Evolutionary conservation across 768 basidiomycete species (phyloP), one percentile per base, ranked within the genome.

Genomic region (Pleurotus ostreatus): DNA sequence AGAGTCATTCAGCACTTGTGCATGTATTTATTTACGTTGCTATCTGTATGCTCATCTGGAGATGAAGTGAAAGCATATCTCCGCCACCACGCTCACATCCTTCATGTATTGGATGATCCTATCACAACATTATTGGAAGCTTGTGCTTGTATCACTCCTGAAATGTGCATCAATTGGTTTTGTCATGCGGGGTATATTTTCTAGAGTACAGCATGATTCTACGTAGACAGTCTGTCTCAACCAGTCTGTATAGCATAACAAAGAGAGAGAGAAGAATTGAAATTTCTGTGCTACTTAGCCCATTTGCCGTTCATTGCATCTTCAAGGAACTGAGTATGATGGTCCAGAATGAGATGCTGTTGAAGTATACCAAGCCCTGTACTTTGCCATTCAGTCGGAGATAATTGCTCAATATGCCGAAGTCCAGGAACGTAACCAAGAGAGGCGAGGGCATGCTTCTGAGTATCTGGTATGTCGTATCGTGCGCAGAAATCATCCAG

Each of bases 1-100:
- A 55, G 63, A 70, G 55, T 63, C 60, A n/a, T 75, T 74, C 60
- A 70, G 68, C 51, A 59, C 63, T 20, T 41, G 62, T 68, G 56
- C 4, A 63, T 61, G 20, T 55, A 15, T 49, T 40, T 15, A 48
- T 54, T 26, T 22, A 20, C 16, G 43, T 48, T 34, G 41, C 25
- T 37, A 41, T 26, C 25, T 26, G 25, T 26, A 26, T 56, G 53
- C 16, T 54, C 52, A 45, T 20, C n/a, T 45, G 15, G 5, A 51
- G 41, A n/a, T 3, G 2, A 26, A 66, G 63, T 67, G 45, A 70
- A 70, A 57, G 55, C 59, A 13, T 67, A 64, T 47, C 55, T 71
- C 15, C 55, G 61, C 20, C 58, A 60, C 9, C 57, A 69, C 53
- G 54, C 55, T 39, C 22, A 51, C 48, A 18, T 22, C 15, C 52